Base-by-base conservation (phyloP, 345 rosid species). In the Brassica juncea region DNA sequence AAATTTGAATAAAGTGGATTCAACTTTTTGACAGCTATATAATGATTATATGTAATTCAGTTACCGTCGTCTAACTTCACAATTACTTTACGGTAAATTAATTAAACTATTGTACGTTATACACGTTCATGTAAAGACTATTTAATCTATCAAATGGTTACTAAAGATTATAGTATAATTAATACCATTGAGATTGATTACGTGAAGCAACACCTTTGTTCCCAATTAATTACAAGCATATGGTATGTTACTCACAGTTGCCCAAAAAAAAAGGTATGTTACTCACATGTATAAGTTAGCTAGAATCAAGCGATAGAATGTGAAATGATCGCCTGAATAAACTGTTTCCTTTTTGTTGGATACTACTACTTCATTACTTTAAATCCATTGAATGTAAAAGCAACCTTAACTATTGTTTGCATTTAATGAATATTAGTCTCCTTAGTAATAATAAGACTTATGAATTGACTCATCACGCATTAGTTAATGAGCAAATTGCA, bases 181-280 rank as follows among this genome's bases (percentile, higher is more conserved):
- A 25, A 58, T 58, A 8, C 3, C 6, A 0, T 31, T 12, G 21
- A 79, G 66, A 34, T 12, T 68, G 70, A 47, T 73, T 68, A 28
- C 82, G 78, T 79, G 74, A 79, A 79, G 82, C 75, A 79, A 79
- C 59, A 25, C 44, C 2, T 71, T 2, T 59, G 61, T 79, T 4
- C 58, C 27, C 52, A 67, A 59, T 47, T 25, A 52, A 61, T 68
- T 52, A 23, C 59, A 61, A 68, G 37, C 78, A 63, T 52, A 34
- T 60, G 34, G 69, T 67, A 44, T n/a, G 74, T 59, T 60, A 78
- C 30, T 65, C 34, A 27, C 34, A 8, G 30, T 27, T 27, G 30
- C 30, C 30, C 30, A 27, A 27, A 27, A 27, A 27, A 27, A 27
- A 27, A 27, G 34, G 68, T 67, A 44, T n/a, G 74, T 59, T 60